Base-by-base conservation (phyloP, 208 protist genomes). In the Trypanosoma theileri region DNA sequence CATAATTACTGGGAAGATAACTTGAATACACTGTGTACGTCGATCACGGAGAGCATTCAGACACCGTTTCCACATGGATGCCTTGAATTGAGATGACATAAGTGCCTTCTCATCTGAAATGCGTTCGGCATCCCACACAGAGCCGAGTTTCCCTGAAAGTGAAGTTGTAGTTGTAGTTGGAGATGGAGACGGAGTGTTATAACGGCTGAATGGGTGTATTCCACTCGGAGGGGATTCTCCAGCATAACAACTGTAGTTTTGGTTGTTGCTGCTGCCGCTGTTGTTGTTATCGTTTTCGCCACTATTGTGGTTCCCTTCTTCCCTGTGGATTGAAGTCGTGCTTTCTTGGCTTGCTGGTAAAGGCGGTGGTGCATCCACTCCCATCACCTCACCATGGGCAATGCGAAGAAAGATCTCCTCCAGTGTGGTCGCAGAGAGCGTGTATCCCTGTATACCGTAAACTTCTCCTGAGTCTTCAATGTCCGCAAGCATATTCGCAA, bases 371-470 rank as follows among this genome's bases (percentile, higher is more conserved):
- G 4, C 28, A 21, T 59, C 31, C 41, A 55, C 61, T 28, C 22
- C 19, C 21, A 75, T 60, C 26, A 73, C 73, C 57, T 77, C 73
- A 28, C 71, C 76, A 58, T 82, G 75, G 28, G 79, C 81, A 50
- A 92, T 79, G 40, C 71, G 52, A 19, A 94, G 48, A 60, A 94
- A 94, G 6, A 92, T 72, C 61, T 94, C 81, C 70, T 94, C 89
- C 35, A 94, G 62, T 28, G 86, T 90, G 14, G 87, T 91, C 24
- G 75, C 79, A 35, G 83, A 82, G 21, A 95, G 62, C 24, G 81
- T 77, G 75, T 86, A 91, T 13, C 45, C 69, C 52, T 61, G 55
- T 44, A 91, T 76, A 31, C 85, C 78, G 19, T 57, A 41, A 7
- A n/a, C 2, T 10, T 77, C 35, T 16, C 45, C 44, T 7, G 17